Conservation (phyloP, 352 stramenopile species). For the Phytophthora quininea region DNA sequence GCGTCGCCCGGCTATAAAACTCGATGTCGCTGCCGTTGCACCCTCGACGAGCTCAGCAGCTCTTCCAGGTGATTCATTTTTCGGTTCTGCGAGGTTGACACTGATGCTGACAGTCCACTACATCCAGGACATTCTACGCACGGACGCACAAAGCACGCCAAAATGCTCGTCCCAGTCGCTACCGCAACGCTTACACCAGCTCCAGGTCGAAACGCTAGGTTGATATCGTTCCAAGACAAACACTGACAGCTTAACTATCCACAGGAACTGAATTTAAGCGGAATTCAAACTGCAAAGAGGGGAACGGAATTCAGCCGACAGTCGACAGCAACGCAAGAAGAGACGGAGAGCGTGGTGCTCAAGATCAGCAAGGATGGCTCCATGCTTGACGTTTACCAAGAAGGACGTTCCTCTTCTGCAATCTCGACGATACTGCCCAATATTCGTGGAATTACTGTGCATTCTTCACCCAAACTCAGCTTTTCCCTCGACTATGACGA, state of each 20-base stretch:
- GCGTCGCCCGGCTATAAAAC: no score
- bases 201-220: conserved; percentile 25
- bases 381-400: conserved; percentile 7
- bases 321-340: neutral
- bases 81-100: neutral
- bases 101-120: neutral
- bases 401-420: neutral
- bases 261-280: conserved; percentile 27
- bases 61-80: conserved; percentile 36
- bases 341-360: conserved; percentile 12
- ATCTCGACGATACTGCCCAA: conserved; percentile 5
- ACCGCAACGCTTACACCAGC: conserved; percentile 29
- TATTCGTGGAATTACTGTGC: conserved; percentile 17
- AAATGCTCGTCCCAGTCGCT: conserved; percentile 27
- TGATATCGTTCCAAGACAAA: no score
- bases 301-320: conserved; percentile 26
- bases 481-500: conserved; percentile 20
- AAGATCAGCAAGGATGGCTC: conserved; percentile 24
- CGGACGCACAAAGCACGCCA: conserved; percentile 23
- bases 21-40: conserved; percentile 33
- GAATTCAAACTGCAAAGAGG: conserved; percentile 39
- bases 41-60: conserved; percentile 36
- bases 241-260: no score
- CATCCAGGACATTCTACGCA: conserved; percentile 34
- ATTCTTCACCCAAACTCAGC: neutral